phyloP scores from a whole-genome alignment of 2,329 filamentous ascomycete species.

The Elsinoe australis region DNA sequence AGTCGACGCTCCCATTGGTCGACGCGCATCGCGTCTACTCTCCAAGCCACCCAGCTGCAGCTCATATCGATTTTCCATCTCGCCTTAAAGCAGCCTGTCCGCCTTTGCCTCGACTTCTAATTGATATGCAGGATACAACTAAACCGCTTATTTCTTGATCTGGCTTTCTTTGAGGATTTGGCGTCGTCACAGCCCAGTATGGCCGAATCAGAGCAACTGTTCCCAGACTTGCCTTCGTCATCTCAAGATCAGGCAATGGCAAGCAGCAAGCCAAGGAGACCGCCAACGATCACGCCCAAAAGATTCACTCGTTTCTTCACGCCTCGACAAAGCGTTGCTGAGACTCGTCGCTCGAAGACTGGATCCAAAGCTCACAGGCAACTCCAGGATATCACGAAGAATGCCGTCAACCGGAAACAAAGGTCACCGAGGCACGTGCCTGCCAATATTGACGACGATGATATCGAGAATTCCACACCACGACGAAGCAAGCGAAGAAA shows the following conservation, averaged over 20 bases:
- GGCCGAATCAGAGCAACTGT: conserved; percentile 7
- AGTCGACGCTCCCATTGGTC: conserved; percentile 8
- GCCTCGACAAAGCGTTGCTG: conserved; percentile 32
- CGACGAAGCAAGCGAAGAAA: conserved; percentile 35
- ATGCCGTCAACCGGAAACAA: conserved; percentile 36
- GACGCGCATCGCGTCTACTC: conserved; percentile 14
- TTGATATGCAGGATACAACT: background rate
- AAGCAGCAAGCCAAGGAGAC: conserved; percentile 37
- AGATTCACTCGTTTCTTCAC: conserved; percentile 47
- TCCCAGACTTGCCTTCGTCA: conserved; percentile 15
- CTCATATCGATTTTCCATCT: conserved; percentile 4
- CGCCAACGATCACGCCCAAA: conserved; percentile 45
- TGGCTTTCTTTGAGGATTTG: conserved; percentile 10
- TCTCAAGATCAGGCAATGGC: conserved; percentile 9
- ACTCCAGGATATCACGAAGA: conserved; percentile 43
- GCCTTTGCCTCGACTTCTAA: background rate
- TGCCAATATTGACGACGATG: conserved; percentile 21
- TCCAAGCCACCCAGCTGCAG: conserved; percentile 11
- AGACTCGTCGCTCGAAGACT: conserved; percentile 23
- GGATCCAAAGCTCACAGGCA: conserved; percentile 38
- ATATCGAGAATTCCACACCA: conserved; percentile 23
- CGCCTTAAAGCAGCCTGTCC: background rate
- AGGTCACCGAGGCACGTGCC: background rate
- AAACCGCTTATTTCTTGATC: background rate
- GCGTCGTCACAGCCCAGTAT: conserved; percentile 31